Base-by-base conservation (phyloP, 2,329 filamentous ascomycete genomes). In the Xylariaceae sp. region DNA sequence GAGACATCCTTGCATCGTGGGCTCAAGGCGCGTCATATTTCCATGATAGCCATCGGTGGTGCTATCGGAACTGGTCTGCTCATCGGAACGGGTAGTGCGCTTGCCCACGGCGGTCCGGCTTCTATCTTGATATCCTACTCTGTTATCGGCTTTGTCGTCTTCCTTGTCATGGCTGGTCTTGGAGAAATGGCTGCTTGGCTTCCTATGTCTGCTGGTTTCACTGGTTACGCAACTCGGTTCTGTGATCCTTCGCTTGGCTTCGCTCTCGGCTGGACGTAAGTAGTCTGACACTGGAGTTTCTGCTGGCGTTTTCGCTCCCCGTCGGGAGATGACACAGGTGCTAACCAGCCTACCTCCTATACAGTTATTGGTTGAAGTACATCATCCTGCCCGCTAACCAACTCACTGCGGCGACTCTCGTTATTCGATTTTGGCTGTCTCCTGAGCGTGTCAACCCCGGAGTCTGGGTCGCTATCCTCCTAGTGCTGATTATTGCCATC, bases 121-220 rank as follows among this genome's bases (percentile, higher is more conserved):
- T 82, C 86, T 10, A 82, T 90, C 66, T 77, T 90, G 60, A 86
- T 90, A 66, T 84, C 84, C 10, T 90, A 90, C 71, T 76, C 81
- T 36, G 68, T 87, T 56, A 80, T 89, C 59, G 87, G 87, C 59
- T 71, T 86, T 43, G 71, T 94, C 54, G 89, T 93, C 59, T 94
- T 85, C 70, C 73, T 90, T 40, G 89, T 94, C 60, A 91, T 94
- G 88, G 85, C 84, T 52, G 86, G 82, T 51, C 81, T 94, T 4
- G 89, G 89, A 57, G 89, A 93, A 70, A 94, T 94, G 88, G 88
- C 89, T 9, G 82, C 89, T 47, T 94, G 88, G 87, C 71, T 94
- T 33, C 89, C 89, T 46, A 77, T 91, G 63, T 81, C 83, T 49
- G 83, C 87, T 66, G 89, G 89, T 60, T 95, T 94, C 71, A 88